These are phyloP conservation scores for Paspalum vaginatum DNA, from an alignment of 176 grass and related monocot species.

Conservation along the genomic window DNA sequence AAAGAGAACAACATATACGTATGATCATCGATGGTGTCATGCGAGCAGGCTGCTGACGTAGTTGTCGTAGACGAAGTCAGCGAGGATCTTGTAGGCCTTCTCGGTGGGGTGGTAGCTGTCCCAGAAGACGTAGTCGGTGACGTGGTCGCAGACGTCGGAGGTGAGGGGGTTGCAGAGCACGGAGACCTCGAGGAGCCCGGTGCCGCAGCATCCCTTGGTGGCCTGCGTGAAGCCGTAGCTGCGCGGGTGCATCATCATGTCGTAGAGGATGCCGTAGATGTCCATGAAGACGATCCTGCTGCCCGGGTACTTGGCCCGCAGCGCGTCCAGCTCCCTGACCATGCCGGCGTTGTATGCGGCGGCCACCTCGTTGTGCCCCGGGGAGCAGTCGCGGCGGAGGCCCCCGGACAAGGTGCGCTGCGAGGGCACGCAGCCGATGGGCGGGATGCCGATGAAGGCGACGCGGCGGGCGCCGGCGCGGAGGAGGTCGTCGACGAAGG, in stretches of 20 bases:
- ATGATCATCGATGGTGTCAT: no score
- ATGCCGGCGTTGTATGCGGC: constrained; percentile 55
- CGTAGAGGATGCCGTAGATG: constrained; percentile 63
- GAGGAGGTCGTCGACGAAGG: constrained; percentile 62
- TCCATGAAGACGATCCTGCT: constrained; percentile 54
- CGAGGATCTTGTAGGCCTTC: constrained; percentile 65
- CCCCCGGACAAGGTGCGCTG: constrained; percentile 74
- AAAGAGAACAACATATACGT: no score
- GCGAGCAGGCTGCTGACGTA: constrained; percentile 39
- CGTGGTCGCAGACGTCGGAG: constrained; percentile 51
- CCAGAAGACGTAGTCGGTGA: constrained; percentile 76
- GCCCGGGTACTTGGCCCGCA: constrained; percentile 10
- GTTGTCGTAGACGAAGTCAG: constrained; percentile 59
- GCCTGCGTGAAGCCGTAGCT: constrained; percentile 66
- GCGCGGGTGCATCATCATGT: constrained; percentile 62
- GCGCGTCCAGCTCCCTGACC: constrained; percentile 20
- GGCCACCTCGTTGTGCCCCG: constrained; percentile 64
- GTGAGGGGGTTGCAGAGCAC: constrained; percentile 68
- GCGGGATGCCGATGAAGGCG: constrained; percentile 65
- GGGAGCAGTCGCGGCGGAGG: constrained; percentile 31
- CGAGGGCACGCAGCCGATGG: constrained; percentile 85
- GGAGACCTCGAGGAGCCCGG: constrained; percentile 66
- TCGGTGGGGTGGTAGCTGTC: constrained; percentile 91
- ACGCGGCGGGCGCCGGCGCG: constrained; percentile 57
- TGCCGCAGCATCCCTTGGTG: constrained; percentile 71